A percentile compares a stretch with the other conserved stretches of the same genome.
Conservation (phyloP, 2,329 filamentous ascomycete species). For the Paecilomyces sp. region DNA sequence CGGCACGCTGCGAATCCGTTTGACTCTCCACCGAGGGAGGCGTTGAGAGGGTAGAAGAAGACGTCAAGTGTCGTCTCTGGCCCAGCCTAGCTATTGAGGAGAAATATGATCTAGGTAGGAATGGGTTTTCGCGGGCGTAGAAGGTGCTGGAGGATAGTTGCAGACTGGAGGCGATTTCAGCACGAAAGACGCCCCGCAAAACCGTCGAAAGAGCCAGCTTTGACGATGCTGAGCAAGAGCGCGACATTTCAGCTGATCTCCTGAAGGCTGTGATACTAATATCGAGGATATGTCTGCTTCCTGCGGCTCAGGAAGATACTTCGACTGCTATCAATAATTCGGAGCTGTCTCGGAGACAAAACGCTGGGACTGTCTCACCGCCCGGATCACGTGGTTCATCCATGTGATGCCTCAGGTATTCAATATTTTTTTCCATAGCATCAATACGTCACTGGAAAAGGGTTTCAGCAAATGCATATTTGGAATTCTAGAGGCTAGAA, state of each 20-base stretch:
- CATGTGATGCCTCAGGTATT: neutral
- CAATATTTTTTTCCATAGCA: neutral
- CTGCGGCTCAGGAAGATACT: neutral
- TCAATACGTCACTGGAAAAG: neutral
- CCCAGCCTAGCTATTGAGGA: neutral
- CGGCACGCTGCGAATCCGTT: neutral
- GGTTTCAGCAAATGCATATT: neutral
- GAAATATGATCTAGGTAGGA: neutral
- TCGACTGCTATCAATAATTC: neutral
- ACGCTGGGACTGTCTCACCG: neutral
- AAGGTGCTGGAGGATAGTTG: neutral
- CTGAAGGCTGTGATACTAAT: neutral
- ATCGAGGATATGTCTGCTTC: neutral
- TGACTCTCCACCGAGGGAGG: neutral
- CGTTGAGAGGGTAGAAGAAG: neutral
- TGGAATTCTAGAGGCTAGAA: neutral
- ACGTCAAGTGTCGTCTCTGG: neutral
- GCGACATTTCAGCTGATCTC: conserved; percentile 10
- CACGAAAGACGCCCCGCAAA: conserved; percentile 16
- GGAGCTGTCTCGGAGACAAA: neutral
- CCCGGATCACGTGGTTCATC: neutral
- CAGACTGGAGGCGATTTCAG: conserved; percentile 12
- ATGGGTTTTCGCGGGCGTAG: neutral
- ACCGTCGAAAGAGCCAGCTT: conserved; percentile 17
- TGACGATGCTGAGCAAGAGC: conserved; percentile 16